Percentiles rank a stretch among this genome's conserved stretches.
phyloP scores from a whole-genome alignment of 805 yeast genomes.

The Myxozyma mucilagina region DNA sequence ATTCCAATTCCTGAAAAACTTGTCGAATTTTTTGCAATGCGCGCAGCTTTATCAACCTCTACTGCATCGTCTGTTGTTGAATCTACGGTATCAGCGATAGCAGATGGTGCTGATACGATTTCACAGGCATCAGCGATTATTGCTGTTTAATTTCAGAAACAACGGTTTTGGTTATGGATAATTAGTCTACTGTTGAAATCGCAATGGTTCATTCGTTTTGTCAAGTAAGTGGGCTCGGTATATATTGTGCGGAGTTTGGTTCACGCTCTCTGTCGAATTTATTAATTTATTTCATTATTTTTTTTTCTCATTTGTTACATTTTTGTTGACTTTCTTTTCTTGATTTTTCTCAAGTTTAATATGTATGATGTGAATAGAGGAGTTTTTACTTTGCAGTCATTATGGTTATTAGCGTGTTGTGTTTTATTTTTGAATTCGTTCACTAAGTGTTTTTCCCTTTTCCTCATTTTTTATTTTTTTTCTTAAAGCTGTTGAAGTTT shows the following conservation, averaged over 20 bases:
- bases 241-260: no score
- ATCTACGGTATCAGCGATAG: not conserved
- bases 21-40: slow-evolving; percentile 21
- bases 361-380: no score
- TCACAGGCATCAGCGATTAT: not conserved
- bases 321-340: not conserved
- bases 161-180: no score
- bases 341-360: not conserved
- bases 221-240: no score
- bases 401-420: not conserved
- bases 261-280: not conserved
- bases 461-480: not conserved
- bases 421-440: not conserved
- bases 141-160: not conserved
- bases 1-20: slow-evolving; percentile 27
- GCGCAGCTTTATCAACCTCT: slow-evolving; percentile 3
- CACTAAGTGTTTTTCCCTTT: not conserved
- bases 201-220: no score
- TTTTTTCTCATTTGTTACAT: not conserved
- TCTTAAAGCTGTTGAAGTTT: not conserved
- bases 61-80: not conserved
- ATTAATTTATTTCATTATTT: not conserved
- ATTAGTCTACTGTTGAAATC: no score
- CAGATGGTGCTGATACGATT: not conserved
- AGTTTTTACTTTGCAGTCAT: not conserved